Base-by-base conservation (phyloP, 164 flowering plant species). In the Vitis rupestris region DNA sequence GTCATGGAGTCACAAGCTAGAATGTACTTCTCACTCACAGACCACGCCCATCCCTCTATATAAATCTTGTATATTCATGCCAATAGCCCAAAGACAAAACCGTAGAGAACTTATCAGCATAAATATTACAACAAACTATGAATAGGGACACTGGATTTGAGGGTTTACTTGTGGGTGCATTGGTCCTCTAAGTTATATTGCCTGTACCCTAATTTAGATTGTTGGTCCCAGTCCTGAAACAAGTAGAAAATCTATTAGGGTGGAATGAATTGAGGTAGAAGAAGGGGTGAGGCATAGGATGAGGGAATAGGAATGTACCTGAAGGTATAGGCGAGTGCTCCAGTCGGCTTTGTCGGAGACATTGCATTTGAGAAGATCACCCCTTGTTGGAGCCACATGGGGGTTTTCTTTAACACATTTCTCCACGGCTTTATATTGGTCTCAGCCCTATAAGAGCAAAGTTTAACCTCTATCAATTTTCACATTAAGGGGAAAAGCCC, bases 1-100 rank as follows among this genome's bases (percentile, higher is more conserved):
- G 84, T 72, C 74, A 82, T 77, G 16, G 90, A 82, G 64, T 90
- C 84, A 30, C 96, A 88, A 3, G 91, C 92, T 53, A 88, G 64
- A 19, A 90, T 90, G 50, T 88, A 90, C 37, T 90, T 90, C 71
- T 83, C 76, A 53, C 96, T 88, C 2, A 90, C 93, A 2, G 96
- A 87, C 96, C 96, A 90, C 16, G 90, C 82, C 12, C 56, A 58
- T 67, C 96, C 96, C 82, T 88, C 96, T 1, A 82, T 74, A 29
- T 87, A 88, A 10, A 88, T 85, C 78, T 88, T 87, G 53, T 87
- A 88, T 67, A 90, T 90, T 54, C 19, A 54, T 16, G 16, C n/a
- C 4, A 29, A 11, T 37, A 37, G 6, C 44, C 44, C 44, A 37
- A 23, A 23, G 27, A 23, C 27, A 23, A 23, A 23, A 6, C 44